phyloP scores from a whole-genome alignment of 2,329 filamentous ascomycete species.

The Nigrospora oryzae region DNA sequence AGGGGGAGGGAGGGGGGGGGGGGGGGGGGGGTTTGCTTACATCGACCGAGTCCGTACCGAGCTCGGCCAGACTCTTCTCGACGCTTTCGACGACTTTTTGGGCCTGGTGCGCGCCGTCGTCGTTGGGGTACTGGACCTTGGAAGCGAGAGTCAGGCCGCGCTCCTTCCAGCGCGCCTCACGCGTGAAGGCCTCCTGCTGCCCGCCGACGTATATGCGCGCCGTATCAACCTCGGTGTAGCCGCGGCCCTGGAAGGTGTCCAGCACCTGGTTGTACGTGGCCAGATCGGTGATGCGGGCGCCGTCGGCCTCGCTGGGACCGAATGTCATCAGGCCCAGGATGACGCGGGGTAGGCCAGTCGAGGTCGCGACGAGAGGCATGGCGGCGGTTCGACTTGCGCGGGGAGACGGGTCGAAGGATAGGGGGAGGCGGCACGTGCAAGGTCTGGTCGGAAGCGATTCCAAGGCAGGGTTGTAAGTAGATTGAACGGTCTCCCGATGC shows the following conservation, averaged over 20 bases:
- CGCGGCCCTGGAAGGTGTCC: slow-evolving; percentile 67
- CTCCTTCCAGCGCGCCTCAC: slow-evolving; percentile 68
- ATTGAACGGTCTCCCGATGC: no score
- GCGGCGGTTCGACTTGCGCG: slow-evolving; percentile 7
- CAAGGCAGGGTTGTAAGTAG: no score
- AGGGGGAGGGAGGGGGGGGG: no score
- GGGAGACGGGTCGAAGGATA: background rate
- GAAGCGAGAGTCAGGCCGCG: slow-evolving; percentile 72
- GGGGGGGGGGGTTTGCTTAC: slow-evolving; percentile 27
- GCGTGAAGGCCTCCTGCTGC: slow-evolving; percentile 71
- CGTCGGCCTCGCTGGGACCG: slow-evolving; percentile 51
- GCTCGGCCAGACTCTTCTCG: slow-evolving; percentile 60
- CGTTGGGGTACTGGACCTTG: slow-evolving; percentile 58
- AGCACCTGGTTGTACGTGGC: slow-evolving; percentile 63
- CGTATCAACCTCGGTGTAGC: slow-evolving; percentile 81
- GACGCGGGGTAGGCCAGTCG: slow-evolving; percentile 50
- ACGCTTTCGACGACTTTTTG: slow-evolving; percentile 57
- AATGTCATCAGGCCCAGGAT: slow-evolving; percentile 87
- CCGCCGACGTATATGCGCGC: slow-evolving; percentile 66
- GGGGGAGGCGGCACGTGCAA: background rate
- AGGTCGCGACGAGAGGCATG: slow-evolving; percentile 36
- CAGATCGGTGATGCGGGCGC: slow-evolving; percentile 62
- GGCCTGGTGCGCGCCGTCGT: slow-evolving; percentile 51
- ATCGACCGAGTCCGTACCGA: slow-evolving; percentile 67
- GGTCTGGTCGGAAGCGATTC: no score